Base-by-base conservation (phyloP, 176 grass and related monocot species). In the Avena sativa region DNA sequence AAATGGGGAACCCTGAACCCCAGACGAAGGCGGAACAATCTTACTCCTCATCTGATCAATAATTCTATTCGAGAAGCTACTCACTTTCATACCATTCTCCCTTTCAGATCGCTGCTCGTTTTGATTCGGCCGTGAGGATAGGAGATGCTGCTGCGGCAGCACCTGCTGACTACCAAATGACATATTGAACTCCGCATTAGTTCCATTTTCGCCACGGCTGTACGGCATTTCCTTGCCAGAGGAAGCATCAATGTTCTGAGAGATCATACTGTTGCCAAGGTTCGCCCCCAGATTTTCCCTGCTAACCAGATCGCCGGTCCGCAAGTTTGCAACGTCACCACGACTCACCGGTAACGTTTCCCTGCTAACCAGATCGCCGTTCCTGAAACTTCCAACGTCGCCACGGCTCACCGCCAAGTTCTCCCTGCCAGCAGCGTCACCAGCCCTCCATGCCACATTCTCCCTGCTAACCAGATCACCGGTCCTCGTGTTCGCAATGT, bases 31-130 rank as follows among this genome's bases (percentile, higher is more conserved):
- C 55, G 84, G 71, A 26, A 55, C 26, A 77, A 76, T 47, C 87
- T 89, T 91, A 68, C 84, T 89, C 76, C 85, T 87, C 73, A 93
- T 81, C 76, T 68, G 87, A 71, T 83, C 85, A 70, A 90, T 80
- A 72, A 85, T 86, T 86, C 82, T 93, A 88, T 75, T 88, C 0
- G 86, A 78, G 58, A 86, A 83, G 56, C 89, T 92, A 52, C 77
- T 92, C 74, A 86, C 49, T 79, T 51, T 71, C 11, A 48, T 25
- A 90, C 23, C 61, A 65, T 74, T 92, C 7, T 88, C 90, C 73
- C 26, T 83, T 77, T 83, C 79, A 88, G 47, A 20, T 25, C 19
- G 72, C 60, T 87, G 87, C 17, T 91, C 92, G 36, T 0, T 78
- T 47, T 68, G 89, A 83, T 80, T 85, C 57, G 70, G 74, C 28